Conservation (phyloP, 495 filamentous ascomycete genomes). For the Usnea hakonensis region DNA sequence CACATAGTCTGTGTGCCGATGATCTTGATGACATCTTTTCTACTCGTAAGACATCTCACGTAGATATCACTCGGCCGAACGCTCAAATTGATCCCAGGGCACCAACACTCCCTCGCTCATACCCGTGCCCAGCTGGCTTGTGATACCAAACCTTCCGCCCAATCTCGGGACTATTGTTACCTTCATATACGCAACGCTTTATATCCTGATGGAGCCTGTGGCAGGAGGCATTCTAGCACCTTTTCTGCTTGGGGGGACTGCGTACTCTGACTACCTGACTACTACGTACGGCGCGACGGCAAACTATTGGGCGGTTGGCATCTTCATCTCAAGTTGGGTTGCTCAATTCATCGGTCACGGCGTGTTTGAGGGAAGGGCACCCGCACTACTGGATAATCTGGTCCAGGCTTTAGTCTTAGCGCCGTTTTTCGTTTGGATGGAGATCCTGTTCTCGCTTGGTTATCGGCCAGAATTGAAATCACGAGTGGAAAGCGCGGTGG, state of each 20-base stretch:
- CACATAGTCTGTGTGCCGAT: conserved; percentile 85
- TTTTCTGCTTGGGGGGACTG: conserved; percentile 64
- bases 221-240: conserved; percentile 69
- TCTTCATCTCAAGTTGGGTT: conserved; percentile 73
- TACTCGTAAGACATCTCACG: conserved; percentile 52
- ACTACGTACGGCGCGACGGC: conserved; percentile 53
- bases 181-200: conserved; percentile 66
- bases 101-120: conserved; percentile 71
- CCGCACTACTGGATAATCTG: conserved; percentile 83
- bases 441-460: conserved; percentile 82
- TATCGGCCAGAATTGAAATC: conserved; percentile 81
- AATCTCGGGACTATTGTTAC: conserved; percentile 73
- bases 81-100: conserved; percentile 40
- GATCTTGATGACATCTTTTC: conserved; percentile 69
- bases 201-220: conserved; percentile 88
- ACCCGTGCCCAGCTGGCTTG: conserved; percentile 59
- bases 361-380: conserved; percentile 77
- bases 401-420: conserved; percentile 88
- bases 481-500: conserved; percentile 66
- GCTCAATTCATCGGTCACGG: conserved; percentile 90
- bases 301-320: conserved; percentile 60
- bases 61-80: not conserved
- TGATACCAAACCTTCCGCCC: conserved; percentile 66
- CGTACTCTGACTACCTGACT: conserved; percentile 66
- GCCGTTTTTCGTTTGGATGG: conserved; percentile 97